These are phyloP conservation scores for Nephromyces sp. DNA, from an alignment of 169 alveolate genomes.

Conservation along the genomic window DNA sequence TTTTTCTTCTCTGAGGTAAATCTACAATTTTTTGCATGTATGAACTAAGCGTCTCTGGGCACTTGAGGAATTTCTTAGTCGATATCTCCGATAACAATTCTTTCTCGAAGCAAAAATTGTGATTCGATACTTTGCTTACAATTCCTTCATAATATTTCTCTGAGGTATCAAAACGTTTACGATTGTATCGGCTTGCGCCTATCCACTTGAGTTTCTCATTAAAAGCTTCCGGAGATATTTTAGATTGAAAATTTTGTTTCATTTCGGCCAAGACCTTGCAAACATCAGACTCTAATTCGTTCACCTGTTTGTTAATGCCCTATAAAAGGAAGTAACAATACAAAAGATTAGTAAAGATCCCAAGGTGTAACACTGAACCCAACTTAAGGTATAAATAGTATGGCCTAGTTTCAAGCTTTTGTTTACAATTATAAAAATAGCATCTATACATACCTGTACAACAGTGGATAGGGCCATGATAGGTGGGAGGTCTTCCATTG, in stretches of 20 bases:
- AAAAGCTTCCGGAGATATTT: neutral
- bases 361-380: too few species aligned
- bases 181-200: neutral
- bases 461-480: slow-evolving; percentile 13
- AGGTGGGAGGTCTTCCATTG: slow-evolving; percentile 19
- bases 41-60: neutral
- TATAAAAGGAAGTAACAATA: too few species aligned
- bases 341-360: too few species aligned
- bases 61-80: neutral
- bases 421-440: neutral
- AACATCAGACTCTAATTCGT: neutral
- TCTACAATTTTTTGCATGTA: neutral
- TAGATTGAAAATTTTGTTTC: neutral
- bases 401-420: too few species aligned
- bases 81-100: neutral
- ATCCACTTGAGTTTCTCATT: neutral
- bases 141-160: neutral
- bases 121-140: neutral
- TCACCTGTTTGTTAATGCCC: neutral
- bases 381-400: too few species aligned
- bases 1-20: neutral
- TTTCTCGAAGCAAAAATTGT: neutral
- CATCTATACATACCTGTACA: slow-evolving; percentile 21
- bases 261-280: neutral
- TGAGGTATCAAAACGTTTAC: neutral